These are phyloP conservation scores for Pythium folliculosum DNA, from an alignment of 352 stramenopile species.

Conservation along the genomic window DNA sequence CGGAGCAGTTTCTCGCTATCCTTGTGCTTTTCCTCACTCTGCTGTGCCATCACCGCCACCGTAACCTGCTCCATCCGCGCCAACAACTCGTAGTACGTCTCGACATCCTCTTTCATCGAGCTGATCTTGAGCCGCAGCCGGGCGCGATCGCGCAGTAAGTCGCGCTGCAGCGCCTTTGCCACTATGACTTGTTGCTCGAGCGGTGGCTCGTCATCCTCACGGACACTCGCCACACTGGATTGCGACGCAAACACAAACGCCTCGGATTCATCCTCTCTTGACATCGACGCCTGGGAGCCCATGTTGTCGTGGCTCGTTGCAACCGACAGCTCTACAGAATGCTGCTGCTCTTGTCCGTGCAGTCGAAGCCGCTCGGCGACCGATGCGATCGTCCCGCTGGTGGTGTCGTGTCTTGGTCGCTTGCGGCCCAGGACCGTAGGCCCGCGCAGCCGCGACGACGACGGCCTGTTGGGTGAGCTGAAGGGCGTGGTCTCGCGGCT, in stretches of 20 bases:
- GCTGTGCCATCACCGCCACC: background rate
- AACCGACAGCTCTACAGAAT: slow-evolving; percentile 19
- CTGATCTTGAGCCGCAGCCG: slow-evolving; percentile 50
- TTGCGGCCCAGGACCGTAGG: slow-evolving; percentile 15
- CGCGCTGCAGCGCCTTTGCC: slow-evolving; percentile 37
- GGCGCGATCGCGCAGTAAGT: slow-evolving; percentile 48
- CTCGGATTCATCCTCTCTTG: slow-evolving; percentile 9
- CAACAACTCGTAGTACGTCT: slow-evolving; percentile 54
- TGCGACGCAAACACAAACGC: background rate
- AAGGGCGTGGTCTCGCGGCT: slow-evolving; percentile 28
- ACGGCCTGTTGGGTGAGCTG: slow-evolving; percentile 1
- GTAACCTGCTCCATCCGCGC: slow-evolving; percentile 41
- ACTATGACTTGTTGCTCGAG: slow-evolving; percentile 39
- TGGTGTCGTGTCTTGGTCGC: slow-evolving; percentile 18
- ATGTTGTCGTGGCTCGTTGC: slow-evolving; percentile 19
- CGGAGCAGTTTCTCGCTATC: background rate
- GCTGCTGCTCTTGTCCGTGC: background rate
- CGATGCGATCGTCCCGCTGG: slow-evolving; percentile 5
- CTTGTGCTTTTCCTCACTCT: background rate
- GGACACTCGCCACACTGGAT: background rate
- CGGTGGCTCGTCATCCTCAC: slow-evolving; percentile 18
- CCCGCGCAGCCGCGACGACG: slow-evolving; percentile 13
- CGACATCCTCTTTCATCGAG: slow-evolving; percentile 47
- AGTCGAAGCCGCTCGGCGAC: slow-evolving; percentile 9
- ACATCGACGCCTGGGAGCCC: slow-evolving; percentile 4